These are phyloP conservation scores for Cryphonectria nitschkei DNA, from an alignment of 2,329 filamentous ascomycete species.

Conservation along the genomic window DNA sequence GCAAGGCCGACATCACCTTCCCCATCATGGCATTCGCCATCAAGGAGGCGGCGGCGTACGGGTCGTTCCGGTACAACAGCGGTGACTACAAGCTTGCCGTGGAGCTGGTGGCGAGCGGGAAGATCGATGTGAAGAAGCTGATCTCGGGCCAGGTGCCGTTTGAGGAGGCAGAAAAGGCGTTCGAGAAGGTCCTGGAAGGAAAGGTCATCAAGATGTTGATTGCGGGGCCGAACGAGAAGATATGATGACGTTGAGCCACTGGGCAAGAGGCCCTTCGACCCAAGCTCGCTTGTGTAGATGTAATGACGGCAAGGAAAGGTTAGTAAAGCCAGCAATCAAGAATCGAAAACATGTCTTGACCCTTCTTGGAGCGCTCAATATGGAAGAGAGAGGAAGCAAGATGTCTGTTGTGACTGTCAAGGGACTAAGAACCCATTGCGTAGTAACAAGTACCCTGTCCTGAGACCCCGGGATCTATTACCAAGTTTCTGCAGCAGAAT, in stretches of 20 bases:
- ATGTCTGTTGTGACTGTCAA: too few species aligned
- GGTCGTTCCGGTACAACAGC: constrained; percentile 85
- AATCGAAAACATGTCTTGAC: too few species aligned
- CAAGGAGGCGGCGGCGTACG: constrained; percentile 86
- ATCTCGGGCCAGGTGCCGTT: constrained; percentile 81
- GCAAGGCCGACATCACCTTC: constrained; percentile 83
- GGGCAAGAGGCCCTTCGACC: neutral
- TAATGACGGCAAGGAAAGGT: too few species aligned
- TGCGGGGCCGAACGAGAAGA: constrained; percentile 66
- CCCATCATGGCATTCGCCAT: constrained; percentile 88
- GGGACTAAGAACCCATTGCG: too few species aligned
- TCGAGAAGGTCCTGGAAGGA: constrained; percentile 82
- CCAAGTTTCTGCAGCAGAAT: too few species aligned
- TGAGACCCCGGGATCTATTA: too few species aligned
- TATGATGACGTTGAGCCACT: neutral
- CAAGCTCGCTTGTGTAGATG: neutral
- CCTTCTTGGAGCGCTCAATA: too few species aligned
- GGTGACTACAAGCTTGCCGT: constrained; percentile 88
- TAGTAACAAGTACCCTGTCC: too few species aligned
- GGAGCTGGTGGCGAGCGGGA: constrained; percentile 72
- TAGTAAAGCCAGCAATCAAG: too few species aligned
- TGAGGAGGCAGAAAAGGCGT: constrained; percentile 81
- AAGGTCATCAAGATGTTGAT: constrained; percentile 75
- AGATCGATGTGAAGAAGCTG: constrained; percentile 80
- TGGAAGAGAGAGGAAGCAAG: too few species aligned